Conservation (phyloP, 176 grass and related monocot species). For the Ensete glaucum region DNA sequence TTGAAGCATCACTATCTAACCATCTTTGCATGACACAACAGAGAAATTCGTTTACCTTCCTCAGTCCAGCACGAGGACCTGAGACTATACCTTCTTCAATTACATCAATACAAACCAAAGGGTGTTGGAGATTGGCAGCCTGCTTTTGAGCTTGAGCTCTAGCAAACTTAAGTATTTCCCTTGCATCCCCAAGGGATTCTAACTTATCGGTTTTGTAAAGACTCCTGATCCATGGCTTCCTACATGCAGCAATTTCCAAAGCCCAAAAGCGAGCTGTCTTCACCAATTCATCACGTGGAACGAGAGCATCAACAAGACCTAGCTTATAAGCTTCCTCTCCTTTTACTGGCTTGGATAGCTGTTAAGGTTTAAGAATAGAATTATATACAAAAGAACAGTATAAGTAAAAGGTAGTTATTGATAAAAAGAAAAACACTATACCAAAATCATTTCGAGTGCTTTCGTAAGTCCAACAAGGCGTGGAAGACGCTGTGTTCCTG, state of each 20-base stretch:
- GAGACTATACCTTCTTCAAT: slow-evolving; percentile 86
- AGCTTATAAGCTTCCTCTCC: slow-evolving; percentile 61
- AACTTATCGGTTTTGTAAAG: slow-evolving; percentile 90
- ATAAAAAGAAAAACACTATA: slow-evolving; percentile 5
- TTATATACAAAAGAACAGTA: not conserved
- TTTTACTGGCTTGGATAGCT: slow-evolving; percentile 82
- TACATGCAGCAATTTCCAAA: slow-evolving; percentile 72
- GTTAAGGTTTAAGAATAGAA: not conserved
- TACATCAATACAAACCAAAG: slow-evolving; percentile 89
- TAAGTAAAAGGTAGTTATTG: not conserved
- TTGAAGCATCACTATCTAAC: not conserved
- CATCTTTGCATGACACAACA: not conserved
- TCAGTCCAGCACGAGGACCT: slow-evolving; percentile 73
- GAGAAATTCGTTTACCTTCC: slow-evolving; percentile 45
- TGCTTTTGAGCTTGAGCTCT: slow-evolving; percentile 86
- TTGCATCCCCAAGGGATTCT: slow-evolving; percentile 75
- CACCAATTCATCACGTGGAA: slow-evolving; percentile 68
- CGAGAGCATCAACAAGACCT: slow-evolving; percentile 71
- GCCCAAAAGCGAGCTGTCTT: slow-evolving; percentile 63
- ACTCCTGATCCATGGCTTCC: slow-evolving; percentile 70
- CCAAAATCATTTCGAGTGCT: slow-evolving; percentile 92
- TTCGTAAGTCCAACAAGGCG: slow-evolving; percentile 86
- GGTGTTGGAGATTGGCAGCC: slow-evolving; percentile 85
- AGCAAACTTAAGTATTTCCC: slow-evolving; percentile 91
- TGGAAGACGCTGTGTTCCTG: slow-evolving; percentile 88